Evolutionary conservation across 2,329 filamentous ascomycete species (phyloP).

Genomic region (Lomentospora prolificans): DNA sequence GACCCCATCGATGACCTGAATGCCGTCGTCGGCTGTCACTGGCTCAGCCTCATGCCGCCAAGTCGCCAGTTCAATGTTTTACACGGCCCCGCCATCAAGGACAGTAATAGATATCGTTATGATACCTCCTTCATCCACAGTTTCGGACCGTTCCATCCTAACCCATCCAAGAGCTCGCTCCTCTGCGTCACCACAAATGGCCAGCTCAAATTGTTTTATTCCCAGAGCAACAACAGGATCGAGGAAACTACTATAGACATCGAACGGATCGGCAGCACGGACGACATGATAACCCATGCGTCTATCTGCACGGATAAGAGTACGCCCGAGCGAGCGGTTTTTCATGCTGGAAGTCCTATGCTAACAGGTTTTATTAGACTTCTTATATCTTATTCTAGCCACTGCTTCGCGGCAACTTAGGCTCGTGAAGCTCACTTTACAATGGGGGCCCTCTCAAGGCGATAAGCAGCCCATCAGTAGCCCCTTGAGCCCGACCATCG

Average conservation of each 20-base stretch:
- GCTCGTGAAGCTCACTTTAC: constrained; percentile 62
- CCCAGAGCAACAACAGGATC: constrained; percentile 62
- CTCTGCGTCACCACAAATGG: constrained; percentile 69
- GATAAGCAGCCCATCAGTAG: constrained; percentile 44
- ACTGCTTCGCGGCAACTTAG: constrained; percentile 64
- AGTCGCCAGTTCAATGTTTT: constrained; percentile 35
- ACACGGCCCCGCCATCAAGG: constrained; percentile 55
- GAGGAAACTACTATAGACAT: constrained; percentile 65
- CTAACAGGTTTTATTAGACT: constrained; percentile 10
- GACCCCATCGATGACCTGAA: constrained; percentile 67
- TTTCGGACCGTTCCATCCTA: constrained; percentile 64
- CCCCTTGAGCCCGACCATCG: constrained; percentile 40
- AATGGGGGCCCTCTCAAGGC: constrained; percentile 57
- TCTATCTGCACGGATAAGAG: constrained; percentile 66
- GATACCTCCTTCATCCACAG: constrained; percentile 55
- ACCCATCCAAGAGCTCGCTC: constrained; percentile 60
- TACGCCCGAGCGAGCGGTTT: constrained; percentile 24
- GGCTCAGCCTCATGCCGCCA: constrained; percentile 57
- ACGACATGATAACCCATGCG: constrained; percentile 73
- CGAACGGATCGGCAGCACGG: constrained; percentile 60
- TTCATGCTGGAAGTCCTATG: background rate
- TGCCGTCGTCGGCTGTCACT: constrained; percentile 74
- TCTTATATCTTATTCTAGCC: constrained; percentile 45
- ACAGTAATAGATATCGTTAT: constrained; percentile 56
- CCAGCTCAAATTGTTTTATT: constrained; percentile 64